Evolutionary conservation across 2,329 filamentous ascomycete genomes (phyloP), one percentile per base, ranked within the genome.

Genomic region (Clarireedia monteithiana): DNA sequence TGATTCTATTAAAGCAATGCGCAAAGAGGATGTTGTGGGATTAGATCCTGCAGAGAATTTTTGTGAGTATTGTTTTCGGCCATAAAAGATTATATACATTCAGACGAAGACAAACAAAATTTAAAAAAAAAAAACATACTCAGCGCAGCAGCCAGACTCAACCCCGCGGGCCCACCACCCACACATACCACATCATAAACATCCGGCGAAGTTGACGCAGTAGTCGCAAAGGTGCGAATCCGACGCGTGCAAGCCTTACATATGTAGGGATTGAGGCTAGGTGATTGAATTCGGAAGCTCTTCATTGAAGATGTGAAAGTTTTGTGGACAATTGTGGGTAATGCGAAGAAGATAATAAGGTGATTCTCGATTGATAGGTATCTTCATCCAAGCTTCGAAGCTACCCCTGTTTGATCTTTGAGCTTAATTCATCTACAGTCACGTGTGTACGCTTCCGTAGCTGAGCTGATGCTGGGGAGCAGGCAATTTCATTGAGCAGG

Each of bases 1-100:
- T 38, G 86, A 86, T 76, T 99, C 94, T 66, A 99, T 81, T 58
- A 99, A 83, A 58, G 92, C 94, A 45, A 96, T 81, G 65, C 86
- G 88, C 26, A 99, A 82, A 59, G 83, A 78, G 30, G 85, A 82
- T 2, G 94, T 95, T 17, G 81, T 73, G 5, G 87, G 84, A 17
- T 86, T 91, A 12, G 89, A 80, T 63, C 88, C 89, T 94, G 42
- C 27, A 6, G 7, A 23, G 24, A 36, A n/a, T 23, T 40, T 14
- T 14, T 40, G 14, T 26, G 1, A 14, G 7, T 9, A 3, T 4
- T 6, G 15, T 23, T 40, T 14, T 20, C 5, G 5, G n/a, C n/a
- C 3, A 24, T 24, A 50, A 14, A 44, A 45, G 34, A 20, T 45
- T 44, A 23, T 9, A 12, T 6, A 14, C 6, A 7, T 10, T 2